Evolutionary conservation across 345 rosid genomes (phyloP).

Genomic region (Brassica napus): DNA sequence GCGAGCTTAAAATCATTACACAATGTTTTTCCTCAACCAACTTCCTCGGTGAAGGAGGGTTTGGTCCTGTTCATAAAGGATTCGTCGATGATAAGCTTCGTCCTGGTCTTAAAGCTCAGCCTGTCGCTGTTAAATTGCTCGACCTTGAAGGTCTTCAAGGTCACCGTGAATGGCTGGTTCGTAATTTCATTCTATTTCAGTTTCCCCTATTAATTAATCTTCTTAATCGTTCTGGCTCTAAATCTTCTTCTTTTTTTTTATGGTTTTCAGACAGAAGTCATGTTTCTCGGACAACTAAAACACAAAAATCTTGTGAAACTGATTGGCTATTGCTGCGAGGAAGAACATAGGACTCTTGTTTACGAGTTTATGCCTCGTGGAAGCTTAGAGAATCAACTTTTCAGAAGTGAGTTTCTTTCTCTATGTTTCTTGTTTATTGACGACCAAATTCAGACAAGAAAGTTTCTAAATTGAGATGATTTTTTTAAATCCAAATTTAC

Average conservation of each 20-base stretch:
- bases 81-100: slow-evolving; percentile 84
- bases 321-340: slow-evolving; percentile 90
- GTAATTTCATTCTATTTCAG: slow-evolving; percentile 11
- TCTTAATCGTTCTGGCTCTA: not conserved
- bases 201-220: not conserved
- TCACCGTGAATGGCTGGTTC: slow-evolving; percentile 89
- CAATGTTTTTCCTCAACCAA: slow-evolving; percentile 70
- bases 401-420: slow-evolving; percentile 57
- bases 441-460: not conserved
- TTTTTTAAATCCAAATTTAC: not conserved
- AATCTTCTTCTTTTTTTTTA: not conserved
- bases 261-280: slow-evolving; percentile 69
- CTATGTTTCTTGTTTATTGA: not conserved
- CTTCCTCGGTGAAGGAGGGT: slow-evolving; percentile 89
- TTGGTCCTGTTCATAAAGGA: slow-evolving; percentile 87
- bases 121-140: slow-evolving; percentile 83
- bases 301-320: slow-evolving; percentile 81
- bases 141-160: slow-evolving; percentile 89
- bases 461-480: not conserved
- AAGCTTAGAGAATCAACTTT: slow-evolving; percentile 87
- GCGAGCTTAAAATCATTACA: slow-evolving; percentile 77
- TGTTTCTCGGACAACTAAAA: slow-evolving; percentile 75
- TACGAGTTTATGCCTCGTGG: slow-evolving; percentile 97
- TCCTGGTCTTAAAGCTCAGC: slow-evolving; percentile 79
- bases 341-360: slow-evolving; percentile 75